A percentile compares a stretch with the other conserved stretches of the same genome.
These are phyloP conservation scores for Colletotrichum spaethianum DNA, from an alignment of 2,329 filamentous ascomycete species.

Conservation along the genomic window DNA sequence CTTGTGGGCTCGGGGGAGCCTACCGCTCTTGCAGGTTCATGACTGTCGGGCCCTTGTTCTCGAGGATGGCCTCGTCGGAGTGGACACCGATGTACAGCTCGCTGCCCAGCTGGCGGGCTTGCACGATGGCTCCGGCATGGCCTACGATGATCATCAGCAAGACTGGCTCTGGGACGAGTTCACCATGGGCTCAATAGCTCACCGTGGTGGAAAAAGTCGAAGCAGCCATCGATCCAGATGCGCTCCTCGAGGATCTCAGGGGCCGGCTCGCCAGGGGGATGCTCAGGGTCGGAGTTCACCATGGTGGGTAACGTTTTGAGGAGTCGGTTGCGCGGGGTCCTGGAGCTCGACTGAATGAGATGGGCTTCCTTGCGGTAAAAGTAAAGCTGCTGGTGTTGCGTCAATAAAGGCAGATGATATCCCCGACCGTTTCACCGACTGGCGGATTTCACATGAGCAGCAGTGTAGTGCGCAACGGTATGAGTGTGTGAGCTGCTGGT, in stretches of 20 bases:
- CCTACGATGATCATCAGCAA: conserved; percentile 62
- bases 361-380: conserved; percentile 6
- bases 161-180: background rate
- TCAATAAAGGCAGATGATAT: background rate
- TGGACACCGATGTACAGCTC: conserved; percentile 95
- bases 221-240: conserved; percentile 99
- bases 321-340: background rate
- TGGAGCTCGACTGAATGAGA: background rate
- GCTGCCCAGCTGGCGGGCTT: conserved; percentile 90
- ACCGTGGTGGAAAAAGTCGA: conserved; percentile 99
- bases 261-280: conserved; percentile 63
- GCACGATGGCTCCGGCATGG: conserved; percentile 96
- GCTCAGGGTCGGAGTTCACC: conserved; percentile 44
- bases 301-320: conserved; percentile 29
- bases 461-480: background rate
- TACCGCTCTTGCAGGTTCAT: conserved; percentile 94
- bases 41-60: conserved; percentile 97
- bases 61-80: conserved; percentile 93
- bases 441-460: conserved; percentile 37
- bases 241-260: conserved; percentile 75
- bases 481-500: conserved; percentile 1
- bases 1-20: conserved; percentile 38
- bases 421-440: conserved; percentile 37
- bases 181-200: conserved; percentile 43
- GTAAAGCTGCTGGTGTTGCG: conserved; percentile 5